Conservation (phyloP, 495 filamentous ascomycete genomes). For the Rostrohypoxylon terebratum region DNA sequence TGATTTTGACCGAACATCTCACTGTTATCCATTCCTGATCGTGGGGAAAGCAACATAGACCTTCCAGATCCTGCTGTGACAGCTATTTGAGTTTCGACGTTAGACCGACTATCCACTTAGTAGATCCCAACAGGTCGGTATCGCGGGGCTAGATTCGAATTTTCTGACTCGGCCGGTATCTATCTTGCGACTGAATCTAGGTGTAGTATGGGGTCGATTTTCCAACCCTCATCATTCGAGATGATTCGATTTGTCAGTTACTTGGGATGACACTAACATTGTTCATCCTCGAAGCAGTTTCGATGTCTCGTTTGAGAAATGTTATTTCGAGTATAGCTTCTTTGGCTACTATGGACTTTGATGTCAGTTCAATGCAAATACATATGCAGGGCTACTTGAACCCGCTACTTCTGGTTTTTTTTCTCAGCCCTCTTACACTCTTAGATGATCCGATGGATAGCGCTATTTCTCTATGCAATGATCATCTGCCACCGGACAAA, state of each 20-base stretch:
- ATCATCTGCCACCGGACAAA: neutral
- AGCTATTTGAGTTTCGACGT: conserved; percentile 14
- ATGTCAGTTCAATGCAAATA: neutral
- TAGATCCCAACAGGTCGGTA: neutral
- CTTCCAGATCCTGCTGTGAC: conserved; percentile 13
- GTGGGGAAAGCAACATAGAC: conserved; percentile 23
- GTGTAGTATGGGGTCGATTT: conserved; percentile 15
- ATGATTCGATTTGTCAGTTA: conserved; percentile 19
- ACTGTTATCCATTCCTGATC: conserved; percentile 19
- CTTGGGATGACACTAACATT: conserved; percentile 33
- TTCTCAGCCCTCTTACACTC: neutral
- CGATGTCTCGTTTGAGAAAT: neutral
- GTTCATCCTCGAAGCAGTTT: conserved; percentile 30
- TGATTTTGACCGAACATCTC: conserved; percentile 19
- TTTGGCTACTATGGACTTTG: conserved; percentile 10
- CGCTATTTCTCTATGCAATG: conserved; percentile 11
- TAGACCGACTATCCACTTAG: neutral
- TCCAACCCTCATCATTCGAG: conserved; percentile 3
- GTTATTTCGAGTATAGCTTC: conserved; percentile 6
- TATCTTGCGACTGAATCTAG: conserved; percentile 5
- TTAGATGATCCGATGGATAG: neutral
- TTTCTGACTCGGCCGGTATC: neutral
- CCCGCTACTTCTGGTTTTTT: neutral
- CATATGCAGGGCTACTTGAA: neutral
- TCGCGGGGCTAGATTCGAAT: neutral